Evolutionary conservation across 176 grass and related monocot genomes (phyloP).

Genomic region (Chrysopogon serrulatus): DNA sequence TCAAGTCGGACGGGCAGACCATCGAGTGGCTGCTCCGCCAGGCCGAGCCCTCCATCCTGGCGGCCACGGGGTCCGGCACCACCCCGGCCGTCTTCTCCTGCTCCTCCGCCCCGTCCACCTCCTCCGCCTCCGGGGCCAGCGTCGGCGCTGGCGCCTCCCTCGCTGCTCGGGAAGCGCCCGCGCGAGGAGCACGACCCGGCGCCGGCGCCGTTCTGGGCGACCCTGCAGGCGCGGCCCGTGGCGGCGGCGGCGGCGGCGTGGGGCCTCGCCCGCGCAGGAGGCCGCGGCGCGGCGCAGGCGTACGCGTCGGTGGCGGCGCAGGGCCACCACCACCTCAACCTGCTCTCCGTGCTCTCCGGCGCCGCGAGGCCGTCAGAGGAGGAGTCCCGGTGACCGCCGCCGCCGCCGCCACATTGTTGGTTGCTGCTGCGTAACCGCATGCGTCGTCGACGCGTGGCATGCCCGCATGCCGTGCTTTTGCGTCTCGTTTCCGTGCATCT

Average conservation of each 20-base stretch:
- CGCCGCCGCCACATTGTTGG: not conserved
- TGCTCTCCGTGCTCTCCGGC: constrained; percentile 51
- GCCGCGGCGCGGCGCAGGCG: constrained; percentile 40
- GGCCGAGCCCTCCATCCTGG: constrained; percentile 92
- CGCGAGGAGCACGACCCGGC: constrained; percentile 27
- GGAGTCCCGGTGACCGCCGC: constrained; percentile 40
- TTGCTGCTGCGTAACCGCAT: not conserved
- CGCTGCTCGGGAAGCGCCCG: constrained; percentile 37
- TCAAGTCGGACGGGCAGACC: constrained; percentile 95
- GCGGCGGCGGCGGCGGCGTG: constrained; percentile 13
- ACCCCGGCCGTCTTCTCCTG: constrained; percentile 73
- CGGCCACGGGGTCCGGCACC: constrained; percentile 80
- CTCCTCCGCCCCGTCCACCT: constrained; percentile 39
- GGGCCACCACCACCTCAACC: constrained; percentile 63
- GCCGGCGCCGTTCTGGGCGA: constrained; percentile 35
- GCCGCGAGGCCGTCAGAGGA: constrained; percentile 30
- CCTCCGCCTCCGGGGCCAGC: not conserved
- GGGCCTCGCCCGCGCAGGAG: constrained; percentile 39
- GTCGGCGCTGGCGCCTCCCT: not conserved
- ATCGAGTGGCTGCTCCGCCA: constrained; percentile 93
- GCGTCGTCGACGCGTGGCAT: constrained; percentile 7
- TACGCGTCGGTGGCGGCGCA: constrained; percentile 49
- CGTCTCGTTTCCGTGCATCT: not conserved
- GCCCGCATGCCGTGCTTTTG: not conserved
- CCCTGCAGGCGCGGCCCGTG: constrained; percentile 35